phyloP scores from a whole-genome alignment of 805 yeast species.

The Candida tallmaniae region DNA sequence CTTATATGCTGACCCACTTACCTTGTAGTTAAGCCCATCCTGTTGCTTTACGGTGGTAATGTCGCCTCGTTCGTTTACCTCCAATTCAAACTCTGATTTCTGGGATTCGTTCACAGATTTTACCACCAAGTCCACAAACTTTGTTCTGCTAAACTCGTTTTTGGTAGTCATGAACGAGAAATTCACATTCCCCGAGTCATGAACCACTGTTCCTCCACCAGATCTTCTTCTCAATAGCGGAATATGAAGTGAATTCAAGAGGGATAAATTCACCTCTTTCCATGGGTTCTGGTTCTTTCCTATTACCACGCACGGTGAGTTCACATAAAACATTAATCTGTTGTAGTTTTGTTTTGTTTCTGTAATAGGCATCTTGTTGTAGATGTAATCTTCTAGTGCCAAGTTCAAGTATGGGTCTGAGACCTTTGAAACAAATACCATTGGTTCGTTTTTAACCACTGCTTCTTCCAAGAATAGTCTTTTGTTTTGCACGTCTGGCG shows the following conservation, averaged over 20 bases:
- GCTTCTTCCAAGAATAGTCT: conserved; percentile 9
- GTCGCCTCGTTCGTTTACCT: conserved; percentile 76
- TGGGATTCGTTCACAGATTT: conserved; percentile 22
- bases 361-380: conserved; percentile 53
- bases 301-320: conserved; percentile 82
- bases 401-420: conserved; percentile 70
- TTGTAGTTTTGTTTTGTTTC: conserved; percentile 26
- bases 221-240: conserved; percentile 75
- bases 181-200: conserved; percentile 84
- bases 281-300: conserved; percentile 97
- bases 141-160: conserved; percentile 55
- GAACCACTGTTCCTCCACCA: conserved; percentile 98
- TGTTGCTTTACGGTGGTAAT: conserved; percentile 42
- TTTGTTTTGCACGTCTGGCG: conserved; percentile 23
- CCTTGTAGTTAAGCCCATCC: conserved; percentile 42
- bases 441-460: conserved; percentile 29
- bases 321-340: conserved; percentile 68
- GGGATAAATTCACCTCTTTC: conserved; percentile 69
- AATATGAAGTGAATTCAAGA: conserved; percentile 45
- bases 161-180: conserved; percentile 76
- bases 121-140: conserved; percentile 46
- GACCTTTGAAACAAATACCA: conserved; percentile 54
- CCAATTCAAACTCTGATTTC: conserved; percentile 22
- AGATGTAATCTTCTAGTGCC: conserved; percentile 78
- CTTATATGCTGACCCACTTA: conserved; percentile 93